Evolutionary conservation across 306 rosid species (phyloP).

Genomic region (Elaeagnus macrophylla): DNA sequence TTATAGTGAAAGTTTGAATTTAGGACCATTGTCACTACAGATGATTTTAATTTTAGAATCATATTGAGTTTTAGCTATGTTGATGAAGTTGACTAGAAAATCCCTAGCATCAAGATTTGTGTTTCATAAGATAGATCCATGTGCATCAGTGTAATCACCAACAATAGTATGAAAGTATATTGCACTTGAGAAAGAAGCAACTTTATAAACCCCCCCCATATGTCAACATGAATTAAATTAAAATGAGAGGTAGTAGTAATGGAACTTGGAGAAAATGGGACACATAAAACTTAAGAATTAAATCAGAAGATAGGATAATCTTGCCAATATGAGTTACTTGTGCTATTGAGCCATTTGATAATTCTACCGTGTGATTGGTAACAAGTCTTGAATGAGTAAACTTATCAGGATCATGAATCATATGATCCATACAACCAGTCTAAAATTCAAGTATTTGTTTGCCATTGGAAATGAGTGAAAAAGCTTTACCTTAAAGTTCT

Average conservation of each 20-base stretch:
- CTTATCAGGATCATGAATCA: background rate
- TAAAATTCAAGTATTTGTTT: background rate
- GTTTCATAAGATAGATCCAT: background rate
- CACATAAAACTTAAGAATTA: background rate
- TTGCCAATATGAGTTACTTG: background rate
- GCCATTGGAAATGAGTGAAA: background rate
- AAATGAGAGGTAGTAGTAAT: background rate
- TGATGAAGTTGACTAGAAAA: background rate
- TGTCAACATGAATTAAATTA: background rate
- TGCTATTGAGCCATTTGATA: background rate
- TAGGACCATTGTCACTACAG: constrained; percentile 2
- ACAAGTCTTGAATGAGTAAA: background rate
- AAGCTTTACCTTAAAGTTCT: background rate
- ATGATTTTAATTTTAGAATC: background rate
- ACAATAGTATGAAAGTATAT: background rate
- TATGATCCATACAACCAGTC: background rate
- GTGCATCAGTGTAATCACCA: background rate
- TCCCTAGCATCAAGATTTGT: background rate
- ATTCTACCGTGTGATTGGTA: background rate
- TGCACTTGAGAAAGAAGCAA: background rate
- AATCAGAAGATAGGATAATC: background rate
- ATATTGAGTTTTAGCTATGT: background rate
- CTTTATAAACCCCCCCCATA: background rate
- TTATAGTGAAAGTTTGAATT: background rate
- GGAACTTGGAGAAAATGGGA: background rate